Evolutionary conservation across 2,329 filamentous ascomycete species (phyloP).

Genomic region (Xylariaceae sp.): DNA sequence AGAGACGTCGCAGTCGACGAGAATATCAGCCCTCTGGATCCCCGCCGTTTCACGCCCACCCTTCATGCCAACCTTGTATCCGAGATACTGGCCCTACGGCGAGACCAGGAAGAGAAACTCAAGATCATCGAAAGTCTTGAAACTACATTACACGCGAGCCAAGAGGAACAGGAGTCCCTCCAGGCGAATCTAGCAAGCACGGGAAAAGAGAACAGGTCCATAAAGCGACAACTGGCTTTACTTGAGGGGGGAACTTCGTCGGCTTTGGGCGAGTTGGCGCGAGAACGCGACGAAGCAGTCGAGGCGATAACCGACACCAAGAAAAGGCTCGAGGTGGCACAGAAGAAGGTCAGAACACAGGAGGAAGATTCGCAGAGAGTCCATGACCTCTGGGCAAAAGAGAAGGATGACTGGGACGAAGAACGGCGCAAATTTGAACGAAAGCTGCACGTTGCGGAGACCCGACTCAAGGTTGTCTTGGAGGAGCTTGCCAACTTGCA

Average conservation of each 20-base stretch:
- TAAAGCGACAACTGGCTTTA: slow-evolving; percentile 83
- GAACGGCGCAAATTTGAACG: slow-evolving; percentile 82
- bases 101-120: slow-evolving; percentile 89
- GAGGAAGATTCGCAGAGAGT: slow-evolving; percentile 82
- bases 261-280: slow-evolving; percentile 78
- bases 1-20: slow-evolving; percentile 68
- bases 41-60: slow-evolving; percentile 90
- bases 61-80: slow-evolving; percentile 93
- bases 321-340: slow-evolving; percentile 73
- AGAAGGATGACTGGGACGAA: slow-evolving; percentile 82
- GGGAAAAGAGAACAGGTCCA: slow-evolving; percentile 74
- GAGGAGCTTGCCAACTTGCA: slow-evolving; percentile 81
- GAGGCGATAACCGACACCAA: slow-evolving; percentile 72
- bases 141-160: slow-evolving; percentile 68
- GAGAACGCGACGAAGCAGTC: slow-evolving; percentile 83
- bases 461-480: slow-evolving; percentile 77
- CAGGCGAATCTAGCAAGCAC: slow-evolving; percentile 63
- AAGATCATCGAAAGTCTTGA: slow-evolving; percentile 87
- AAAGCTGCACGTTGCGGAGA: slow-evolving; percentile 88
- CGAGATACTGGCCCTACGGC: slow-evolving; percentile 83
- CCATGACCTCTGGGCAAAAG: slow-evolving; percentile 79
- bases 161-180: slow-evolving; percentile 74
- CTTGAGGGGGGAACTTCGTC: slow-evolving; percentile 88
- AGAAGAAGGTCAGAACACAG: slow-evolving; percentile 76
- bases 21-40: slow-evolving; percentile 75